A percentile compares a stretch with the other conserved stretches of the same genome.
phyloP scores from a whole-genome alignment of 371 early-diverging fungal genomes.

The Mucor velutinosus region DNA sequence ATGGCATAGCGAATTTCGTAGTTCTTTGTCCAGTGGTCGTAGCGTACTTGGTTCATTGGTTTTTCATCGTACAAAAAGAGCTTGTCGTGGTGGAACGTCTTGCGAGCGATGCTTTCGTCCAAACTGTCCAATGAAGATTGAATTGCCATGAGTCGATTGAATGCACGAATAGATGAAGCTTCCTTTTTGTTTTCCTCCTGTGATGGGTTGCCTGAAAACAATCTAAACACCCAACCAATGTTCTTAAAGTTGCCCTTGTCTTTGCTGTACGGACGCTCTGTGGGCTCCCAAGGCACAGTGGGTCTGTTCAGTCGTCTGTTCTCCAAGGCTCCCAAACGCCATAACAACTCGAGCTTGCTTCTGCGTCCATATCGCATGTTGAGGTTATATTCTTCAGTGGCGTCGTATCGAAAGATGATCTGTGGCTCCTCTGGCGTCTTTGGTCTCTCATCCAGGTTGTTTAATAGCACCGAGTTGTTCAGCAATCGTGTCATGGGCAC shows the following conservation, averaged over 20 bases:
- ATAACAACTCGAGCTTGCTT: constrained; percentile 70
- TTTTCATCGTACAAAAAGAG: constrained; percentile 62
- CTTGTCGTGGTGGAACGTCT: constrained; percentile 54
- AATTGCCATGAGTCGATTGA: constrained; percentile 67
- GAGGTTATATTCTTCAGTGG: constrained; percentile 61
- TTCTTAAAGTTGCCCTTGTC: constrained; percentile 65
- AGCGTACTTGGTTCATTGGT: constrained; percentile 51
- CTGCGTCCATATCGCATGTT: constrained; percentile 76
- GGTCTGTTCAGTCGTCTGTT: constrained; percentile 59
- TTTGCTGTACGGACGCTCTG: constrained; percentile 51
- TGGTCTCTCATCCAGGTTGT: constrained; percentile 58
- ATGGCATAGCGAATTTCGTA: constrained; percentile 35
- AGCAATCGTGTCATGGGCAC: constrained; percentile 72
- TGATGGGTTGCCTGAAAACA: constrained; percentile 67
- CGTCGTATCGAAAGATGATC: constrained; percentile 66
- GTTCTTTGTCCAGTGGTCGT: constrained; percentile 63
- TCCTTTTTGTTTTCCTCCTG: constrained; percentile 71
- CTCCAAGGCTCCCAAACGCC: constrained; percentile 67
- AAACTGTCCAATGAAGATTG: constrained; percentile 66
- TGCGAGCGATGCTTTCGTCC: constrained; percentile 67
- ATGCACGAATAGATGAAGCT: constrained; percentile 65
- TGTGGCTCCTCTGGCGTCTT: constrained; percentile 72
- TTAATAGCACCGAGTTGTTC: constrained; percentile 61
- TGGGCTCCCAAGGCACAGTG: constrained; percentile 66
- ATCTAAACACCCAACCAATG: constrained; percentile 71